Evolutionary conservation across 257 asterid genomes (phyloP).

Genomic region (Sherardia arvensis): DNA sequence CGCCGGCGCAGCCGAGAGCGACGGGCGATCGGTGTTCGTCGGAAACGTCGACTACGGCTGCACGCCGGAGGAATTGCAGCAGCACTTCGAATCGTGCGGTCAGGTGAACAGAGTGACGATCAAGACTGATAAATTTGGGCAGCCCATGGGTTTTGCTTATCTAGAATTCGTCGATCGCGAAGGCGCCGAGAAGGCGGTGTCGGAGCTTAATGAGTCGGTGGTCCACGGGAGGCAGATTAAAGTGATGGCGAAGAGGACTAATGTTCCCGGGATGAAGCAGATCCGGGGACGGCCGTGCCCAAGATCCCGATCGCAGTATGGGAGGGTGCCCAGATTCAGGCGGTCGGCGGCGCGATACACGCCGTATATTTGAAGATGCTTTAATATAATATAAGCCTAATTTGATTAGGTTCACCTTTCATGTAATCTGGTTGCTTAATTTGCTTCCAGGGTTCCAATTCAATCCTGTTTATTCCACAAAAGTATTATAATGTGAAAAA

Average conservation of each 20-base stretch:
- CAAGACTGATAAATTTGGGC: background rate
- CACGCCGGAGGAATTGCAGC: conserved; percentile 9
- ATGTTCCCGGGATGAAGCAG: conserved; percentile 5
- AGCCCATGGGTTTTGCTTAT: conserved; percentile 1
- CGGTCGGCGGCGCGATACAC: too few species aligned
- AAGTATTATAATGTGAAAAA: too few species aligned
- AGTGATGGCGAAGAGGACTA: conserved; percentile 3
- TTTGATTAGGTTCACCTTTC: too few species aligned
- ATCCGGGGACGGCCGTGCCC: background rate
- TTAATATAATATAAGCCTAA: too few species aligned
- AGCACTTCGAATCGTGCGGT: conserved; percentile 2
- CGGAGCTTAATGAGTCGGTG: background rate
- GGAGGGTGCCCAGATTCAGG: too few species aligned
- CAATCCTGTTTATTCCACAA: too few species aligned
- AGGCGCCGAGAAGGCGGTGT: background rate
- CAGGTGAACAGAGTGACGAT: conserved; percentile 2
- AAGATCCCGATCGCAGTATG: too few species aligned
- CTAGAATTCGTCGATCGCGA: background rate
- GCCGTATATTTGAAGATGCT: too few species aligned
- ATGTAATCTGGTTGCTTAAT: too few species aligned
- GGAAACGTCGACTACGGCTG: conserved; percentile 2
- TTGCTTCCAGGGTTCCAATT: too few species aligned
- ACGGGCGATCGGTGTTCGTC: background rate
- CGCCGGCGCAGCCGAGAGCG: background rate
- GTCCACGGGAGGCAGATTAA: conserved; percentile 3